Evolutionary conservation across 192 early-diverging fungal genomes (phyloP).

Genomic region (Bifiguratus adelaidae): DNA sequence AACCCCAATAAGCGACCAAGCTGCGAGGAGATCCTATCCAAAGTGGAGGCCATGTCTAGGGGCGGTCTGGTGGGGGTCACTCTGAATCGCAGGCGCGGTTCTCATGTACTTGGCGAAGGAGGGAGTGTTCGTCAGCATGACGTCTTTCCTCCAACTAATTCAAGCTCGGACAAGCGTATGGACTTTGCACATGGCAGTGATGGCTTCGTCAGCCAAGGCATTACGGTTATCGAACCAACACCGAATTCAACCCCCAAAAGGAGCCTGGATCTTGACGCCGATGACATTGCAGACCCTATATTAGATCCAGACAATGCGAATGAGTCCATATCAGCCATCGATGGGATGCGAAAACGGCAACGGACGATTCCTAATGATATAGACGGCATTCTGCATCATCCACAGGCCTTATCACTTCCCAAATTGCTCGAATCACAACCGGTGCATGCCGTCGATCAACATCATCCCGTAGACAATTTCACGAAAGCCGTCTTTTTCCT

Average conservation of each 20-base stretch:
- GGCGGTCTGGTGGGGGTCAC: not conserved
- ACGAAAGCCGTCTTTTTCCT: not conserved
- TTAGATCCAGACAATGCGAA: no score
- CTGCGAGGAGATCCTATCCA: slow-evolving; percentile 46
- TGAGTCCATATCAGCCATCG: no score
- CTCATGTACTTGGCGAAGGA: not conserved
- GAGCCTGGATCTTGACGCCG: no score
- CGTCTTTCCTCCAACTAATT: not conserved
- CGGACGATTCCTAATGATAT: no score
- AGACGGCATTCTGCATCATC: no score
- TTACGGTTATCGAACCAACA: not conserved
- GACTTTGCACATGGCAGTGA: not conserved
- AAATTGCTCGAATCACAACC: no score
- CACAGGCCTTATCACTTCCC: no score
- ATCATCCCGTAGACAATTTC: no score
- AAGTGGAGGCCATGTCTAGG: slow-evolving; percentile 4
- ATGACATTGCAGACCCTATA: no score
- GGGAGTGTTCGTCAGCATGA: not conserved
- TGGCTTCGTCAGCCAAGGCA: not conserved
- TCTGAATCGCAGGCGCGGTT: not conserved
- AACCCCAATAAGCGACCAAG: slow-evolving; percentile 46
- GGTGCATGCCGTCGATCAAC: no score
- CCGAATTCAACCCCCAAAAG: not conserved
- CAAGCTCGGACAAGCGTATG: not conserved
- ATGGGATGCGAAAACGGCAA: no score